These are phyloP conservation scores for Pythium sp. DNA, from an alignment of 352 stramenopile genomes.

Conservation along the genomic window DNA sequence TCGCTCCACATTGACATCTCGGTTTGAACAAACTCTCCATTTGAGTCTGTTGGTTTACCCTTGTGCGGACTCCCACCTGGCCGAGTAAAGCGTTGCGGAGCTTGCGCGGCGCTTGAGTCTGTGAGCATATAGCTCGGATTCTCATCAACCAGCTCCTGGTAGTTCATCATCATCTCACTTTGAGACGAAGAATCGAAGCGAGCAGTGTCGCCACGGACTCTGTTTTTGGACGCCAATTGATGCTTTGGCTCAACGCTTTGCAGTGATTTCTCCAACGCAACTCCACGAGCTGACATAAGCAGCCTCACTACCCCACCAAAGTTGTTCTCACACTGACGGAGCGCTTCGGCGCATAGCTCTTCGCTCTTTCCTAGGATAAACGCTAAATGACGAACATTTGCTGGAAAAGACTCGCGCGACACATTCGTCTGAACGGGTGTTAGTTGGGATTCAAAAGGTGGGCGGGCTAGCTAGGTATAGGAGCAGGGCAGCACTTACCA, in stretches of 20 bases:
- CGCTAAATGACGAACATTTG: slow-evolving; percentile 49
- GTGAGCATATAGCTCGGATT: slow-evolving; percentile 74
- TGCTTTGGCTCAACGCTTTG: slow-evolving; percentile 1
- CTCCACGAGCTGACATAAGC: slow-evolving; percentile 41
- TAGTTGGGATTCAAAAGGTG: neutral
- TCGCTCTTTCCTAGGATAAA: slow-evolving; percentile 45
- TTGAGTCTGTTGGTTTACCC: slow-evolving; percentile 30
- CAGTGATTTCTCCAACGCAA: slow-evolving; percentile 29
- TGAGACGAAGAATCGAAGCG: slow-evolving; percentile 9
- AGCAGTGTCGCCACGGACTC: neutral
- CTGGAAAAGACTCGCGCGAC: slow-evolving; percentile 28
- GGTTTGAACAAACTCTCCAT: slow-evolving; percentile 23
- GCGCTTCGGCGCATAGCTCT: slow-evolving; percentile 50
- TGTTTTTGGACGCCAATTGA: neutral
- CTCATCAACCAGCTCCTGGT: slow-evolving; percentile 75
- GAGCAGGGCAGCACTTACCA: slow-evolving; percentile 11
- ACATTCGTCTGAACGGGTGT: neutral
- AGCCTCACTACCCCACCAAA: slow-evolving; percentile 51
- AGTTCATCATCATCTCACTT: slow-evolving; percentile 28
- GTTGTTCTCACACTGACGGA: slow-evolving; percentile 51
- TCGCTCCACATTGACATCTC: slow-evolving; percentile 66
- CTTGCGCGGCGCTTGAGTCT: slow-evolving; percentile 49
- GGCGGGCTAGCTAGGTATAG: neutral
- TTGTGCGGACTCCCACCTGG: slow-evolving; percentile 45
- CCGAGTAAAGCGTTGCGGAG: slow-evolving; percentile 20